A percentile compares a stretch with the other conserved stretches of the same genome.
Conservation (phyloP, 169 alveolate species). For the Pseudocohnilembus persalinus region DNA sequence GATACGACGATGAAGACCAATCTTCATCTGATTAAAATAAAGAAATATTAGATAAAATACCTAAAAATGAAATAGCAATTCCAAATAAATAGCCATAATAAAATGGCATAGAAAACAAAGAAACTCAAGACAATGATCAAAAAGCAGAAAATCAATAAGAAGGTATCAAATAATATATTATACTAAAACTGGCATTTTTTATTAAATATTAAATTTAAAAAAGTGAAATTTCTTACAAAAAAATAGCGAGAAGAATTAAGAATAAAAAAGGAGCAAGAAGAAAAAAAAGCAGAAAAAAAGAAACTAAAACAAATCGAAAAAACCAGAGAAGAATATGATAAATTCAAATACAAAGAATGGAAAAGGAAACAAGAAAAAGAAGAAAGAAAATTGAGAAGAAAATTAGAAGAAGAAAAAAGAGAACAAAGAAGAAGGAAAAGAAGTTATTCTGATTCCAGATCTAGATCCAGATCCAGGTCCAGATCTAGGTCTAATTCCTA, state of each 20-base stretch:
- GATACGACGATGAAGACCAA: no score
- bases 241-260: conserved; percentile 39
- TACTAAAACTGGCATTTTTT: no score
- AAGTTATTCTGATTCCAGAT: no score
- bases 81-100: no score
- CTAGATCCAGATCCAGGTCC: conserved; percentile 16
- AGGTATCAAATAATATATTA: no score
- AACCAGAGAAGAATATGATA: conserved; percentile 21
- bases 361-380: conserved; percentile 26
- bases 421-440: neutral
- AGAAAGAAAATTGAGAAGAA: conserved; percentile 29
- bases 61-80: no score
- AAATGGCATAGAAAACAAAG: no score
- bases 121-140: no score
- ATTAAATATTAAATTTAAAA: no score
- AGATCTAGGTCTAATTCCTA: conserved; percentile 35
- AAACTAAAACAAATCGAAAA: conserved; percentile 17
- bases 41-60: no score
- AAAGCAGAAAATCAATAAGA: no score
- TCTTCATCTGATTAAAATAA: no score
- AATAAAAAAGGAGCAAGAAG: conserved; percentile 30
- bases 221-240: conserved; percentile 28
- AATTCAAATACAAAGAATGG: conserved; percentile 20
- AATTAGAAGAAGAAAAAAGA: conserved; percentile 23
- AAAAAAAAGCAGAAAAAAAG: conserved; percentile 26